Percentiles rank a stretch among this genome's conserved stretches.
These are phyloP conservation scores for Xylaria sp. DNA, from an alignment of 2,329 filamentous ascomycete genomes.

Conservation along the genomic window DNA sequence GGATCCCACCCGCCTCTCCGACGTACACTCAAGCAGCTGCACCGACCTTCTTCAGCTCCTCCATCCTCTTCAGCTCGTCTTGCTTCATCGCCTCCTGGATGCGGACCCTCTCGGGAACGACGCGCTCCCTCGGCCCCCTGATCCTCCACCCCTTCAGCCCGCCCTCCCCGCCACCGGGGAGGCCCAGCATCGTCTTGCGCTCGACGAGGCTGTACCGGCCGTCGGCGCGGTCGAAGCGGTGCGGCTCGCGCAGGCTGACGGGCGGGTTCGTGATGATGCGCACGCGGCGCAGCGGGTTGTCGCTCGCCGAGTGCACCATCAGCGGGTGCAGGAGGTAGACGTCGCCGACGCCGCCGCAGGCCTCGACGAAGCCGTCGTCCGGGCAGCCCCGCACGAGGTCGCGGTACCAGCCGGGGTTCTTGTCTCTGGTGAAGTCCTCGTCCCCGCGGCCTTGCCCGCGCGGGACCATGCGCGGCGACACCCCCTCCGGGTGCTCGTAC, in stretches of 20 bases:
- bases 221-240: conserved; percentile 52
- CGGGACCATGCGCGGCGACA: conserved; percentile 66
- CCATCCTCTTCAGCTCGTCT: conserved; percentile 51
- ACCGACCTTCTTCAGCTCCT: conserved; percentile 28
- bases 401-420: conserved; percentile 50
- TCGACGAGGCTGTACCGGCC: conserved; percentile 59
- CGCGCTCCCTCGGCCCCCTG: conserved; percentile 48
- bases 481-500: conserved; percentile 64
- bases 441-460: conserved; percentile 47
- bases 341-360: conserved; percentile 56
- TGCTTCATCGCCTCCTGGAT: conserved; percentile 54
- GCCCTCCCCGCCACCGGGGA: conserved; percentile 51
- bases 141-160: conserved; percentile 56
- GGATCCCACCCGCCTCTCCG: too few species aligned
- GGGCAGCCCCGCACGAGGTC: conserved; percentile 41
- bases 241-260: conserved; percentile 54
- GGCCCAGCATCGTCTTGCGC: conserved; percentile 52
- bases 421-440: conserved; percentile 46
- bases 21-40: conserved; percentile 28
- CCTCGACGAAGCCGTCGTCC: conserved; percentile 52
- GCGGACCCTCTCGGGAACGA: conserved; percentile 53
- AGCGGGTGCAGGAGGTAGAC: conserved; percentile 63
- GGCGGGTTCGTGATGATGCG: conserved; percentile 62
- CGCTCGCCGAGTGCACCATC: conserved; percentile 60
- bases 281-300: conserved; percentile 48